Evolutionary conservation across 129 eudicot genomes (phyloP), one percentile per base, ranked within the genome.

Genomic region (Dittrichia graveolens): DNA sequence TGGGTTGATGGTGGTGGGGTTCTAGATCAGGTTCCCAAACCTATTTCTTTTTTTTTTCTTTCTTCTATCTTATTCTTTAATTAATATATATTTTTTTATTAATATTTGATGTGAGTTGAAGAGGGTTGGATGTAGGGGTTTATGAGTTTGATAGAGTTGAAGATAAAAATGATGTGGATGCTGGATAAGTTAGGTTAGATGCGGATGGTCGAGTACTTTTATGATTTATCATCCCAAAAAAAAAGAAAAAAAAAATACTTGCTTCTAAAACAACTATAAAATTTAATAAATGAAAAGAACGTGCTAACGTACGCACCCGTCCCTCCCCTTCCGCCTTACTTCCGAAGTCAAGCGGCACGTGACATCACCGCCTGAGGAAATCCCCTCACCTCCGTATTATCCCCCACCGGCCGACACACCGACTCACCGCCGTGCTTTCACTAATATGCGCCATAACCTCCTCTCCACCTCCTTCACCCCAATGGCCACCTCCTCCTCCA

Each of bases 361-460:
- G 74, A 31, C 71, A 48, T 37, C 63, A 49, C 50, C 82, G 41
- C 71, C 86, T 48, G 81, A 57, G 64, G 66, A 72, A 68, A 49
- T 42, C 61, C 73, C 46, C 42, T 39, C 72, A 15, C 70, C 67
- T 34, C 24, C 31, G 31, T 24, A 24, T 43, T 70, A 41, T 38
- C 45, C 35, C 59, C 40, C 46, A 37, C 54, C 61, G 16, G 7
- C 12, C 61, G 5, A 10, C 74, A 5, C 15, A 77, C 60, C 58
- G 5, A 14, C 65, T 7, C 42, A 41, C 70, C 85, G 38, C 64
- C 74, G 74, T 50, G 55, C 61, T 62, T 6, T 83, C 82, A 80
- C 86, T 91, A 88, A 78, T 90, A 91, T 88, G 95, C 96, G 86
- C 86, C 87, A 76, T 43, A 84, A 64, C 83, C 83, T 76, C 74